Evolutionary conservation across 2,329 filamentous ascomycete genomes (phyloP).

Genomic region (Emericellopsis cladophorae): DNA sequence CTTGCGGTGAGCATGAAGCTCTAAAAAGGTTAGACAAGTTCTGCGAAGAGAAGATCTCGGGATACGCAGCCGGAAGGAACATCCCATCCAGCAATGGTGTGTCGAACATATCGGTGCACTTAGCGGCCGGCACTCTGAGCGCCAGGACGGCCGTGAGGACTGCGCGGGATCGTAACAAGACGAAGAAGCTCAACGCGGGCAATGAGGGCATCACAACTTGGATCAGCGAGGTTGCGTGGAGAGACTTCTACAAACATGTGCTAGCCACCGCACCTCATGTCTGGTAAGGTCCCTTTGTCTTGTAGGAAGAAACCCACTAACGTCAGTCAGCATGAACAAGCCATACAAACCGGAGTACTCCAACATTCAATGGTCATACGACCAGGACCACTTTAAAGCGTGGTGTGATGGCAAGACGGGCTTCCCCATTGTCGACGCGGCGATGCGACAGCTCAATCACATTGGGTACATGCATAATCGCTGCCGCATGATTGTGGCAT

Average conservation of each 20-base stretch:
- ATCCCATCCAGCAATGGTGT: slow-evolving; percentile 50
- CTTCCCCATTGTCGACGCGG: slow-evolving; percentile 74
- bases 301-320: background rate
- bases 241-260: slow-evolving; percentile 82
- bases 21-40: slow-evolving; percentile 51
- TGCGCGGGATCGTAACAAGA: slow-evolving; percentile 50
- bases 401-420: slow-evolving; percentile 70
- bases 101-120: slow-evolving; percentile 58
- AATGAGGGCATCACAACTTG: slow-evolving; percentile 54
- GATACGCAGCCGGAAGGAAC: slow-evolving; percentile 55
- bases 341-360: slow-evolving; percentile 71
- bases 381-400: slow-evolving; percentile 51
- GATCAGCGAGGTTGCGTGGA: slow-evolving; percentile 77
- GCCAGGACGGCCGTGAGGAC: slow-evolving; percentile 52
- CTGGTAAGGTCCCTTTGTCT: slow-evolving; percentile 33
- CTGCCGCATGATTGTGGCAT: slow-evolving; percentile 72
- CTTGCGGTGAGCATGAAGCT: slow-evolving; percentile 65
- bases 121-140: slow-evolving; percentile 56
- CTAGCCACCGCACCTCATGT: slow-evolving; percentile 76
- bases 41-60: slow-evolving; percentile 45
- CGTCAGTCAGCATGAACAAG: slow-evolving; percentile 38
- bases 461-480: slow-evolving; percentile 77
- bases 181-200: slow-evolving; percentile 53
- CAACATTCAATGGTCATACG: slow-evolving; percentile 72
- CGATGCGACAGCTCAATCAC: slow-evolving; percentile 63